Base-by-base conservation (phyloP, 768 basidiomycete genomes). In the Termitomyces sp. region DNA sequence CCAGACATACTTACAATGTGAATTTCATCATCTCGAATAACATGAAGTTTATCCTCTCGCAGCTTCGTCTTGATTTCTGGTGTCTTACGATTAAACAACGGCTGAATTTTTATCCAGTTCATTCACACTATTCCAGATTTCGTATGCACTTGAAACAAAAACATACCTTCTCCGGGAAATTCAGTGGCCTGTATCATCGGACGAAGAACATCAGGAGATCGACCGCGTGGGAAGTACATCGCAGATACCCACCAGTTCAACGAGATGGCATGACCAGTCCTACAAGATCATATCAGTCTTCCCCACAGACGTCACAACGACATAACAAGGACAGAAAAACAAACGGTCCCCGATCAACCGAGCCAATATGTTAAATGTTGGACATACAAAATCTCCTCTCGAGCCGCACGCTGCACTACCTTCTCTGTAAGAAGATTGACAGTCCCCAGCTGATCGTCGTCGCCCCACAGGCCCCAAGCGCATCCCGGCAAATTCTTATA, bases 401-500 rank as follows among this genome's bases (percentile, higher is more conserved):
- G 64, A 15, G 82, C 81, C 15, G 83, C 79, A 41, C 69, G 68
- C 60, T 77, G 73, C n/a, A 87, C 82, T n/a, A 85, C 77, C 11
- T 79, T 77, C 21, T 79, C 77, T 2, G 86, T 86, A 37, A 88
- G 66, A 47, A 87, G 58, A 62, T 87, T 87, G 38, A 87, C 71
- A 5, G 84, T 87, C 2, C 86, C 86, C 19, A 87, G 72, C 61
- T 87, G 73, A 58, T 88, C 86, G 19, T 81, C 77, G 37, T 74
- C 67, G 24, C 85, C 85, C 84, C 84, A 87, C 10, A 87, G 73
- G 3, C 72, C 74, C 86, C 86, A 88, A 2, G 85, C 86, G 53
- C 85, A 87, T 10, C 85, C 86, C 50, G 65, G 76, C 68, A 62
- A 78, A 63, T 70, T 79, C 72, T 73, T 83, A 76, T 67, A 84